Conservation (phyloP, 148 eudicot genomes). For the Persicaria tinctoria region DNA sequence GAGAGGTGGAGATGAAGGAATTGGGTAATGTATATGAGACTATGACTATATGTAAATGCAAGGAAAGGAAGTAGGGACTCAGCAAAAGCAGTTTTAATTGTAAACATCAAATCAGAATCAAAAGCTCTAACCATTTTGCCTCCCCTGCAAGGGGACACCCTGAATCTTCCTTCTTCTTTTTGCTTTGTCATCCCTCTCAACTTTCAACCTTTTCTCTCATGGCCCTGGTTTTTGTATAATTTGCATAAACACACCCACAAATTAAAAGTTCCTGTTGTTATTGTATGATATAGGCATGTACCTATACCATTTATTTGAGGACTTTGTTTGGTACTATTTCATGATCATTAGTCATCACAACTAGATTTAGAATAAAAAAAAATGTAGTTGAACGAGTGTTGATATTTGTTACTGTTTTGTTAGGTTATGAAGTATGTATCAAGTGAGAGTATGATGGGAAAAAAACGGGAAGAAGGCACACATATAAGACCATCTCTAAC, state of each 20-base stretch:
- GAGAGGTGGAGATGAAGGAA: background rate
- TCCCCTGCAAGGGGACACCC: background rate
- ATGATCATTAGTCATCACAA: no score
- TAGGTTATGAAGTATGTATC: no score
- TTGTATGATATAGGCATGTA: no score
- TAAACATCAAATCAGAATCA: conserved; percentile 12
- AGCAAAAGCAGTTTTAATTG: background rate
- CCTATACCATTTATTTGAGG: no score
- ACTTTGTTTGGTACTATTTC: no score
- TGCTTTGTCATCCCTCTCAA: background rate
- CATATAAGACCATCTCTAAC: no score
- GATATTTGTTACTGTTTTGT: no score
- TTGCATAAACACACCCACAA: background rate
- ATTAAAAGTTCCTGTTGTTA: background rate
- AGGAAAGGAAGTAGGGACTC: background rate
- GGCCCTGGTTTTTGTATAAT: background rate
- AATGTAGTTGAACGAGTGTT: no score
- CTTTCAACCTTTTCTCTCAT: background rate
- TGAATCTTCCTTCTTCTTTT: background rate
- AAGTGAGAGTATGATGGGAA: no score
- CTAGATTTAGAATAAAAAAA: no score
- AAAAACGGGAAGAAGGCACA: no score
- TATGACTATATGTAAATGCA: background rate
- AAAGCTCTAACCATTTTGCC: conserved; percentile 12
- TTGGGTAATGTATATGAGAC: conserved; percentile 5